Evolutionary conservation across 371 early-diverging fungal genomes (phyloP), one percentile per base, ranked within the genome.

Genomic region (Mortierella sp.): DNA sequence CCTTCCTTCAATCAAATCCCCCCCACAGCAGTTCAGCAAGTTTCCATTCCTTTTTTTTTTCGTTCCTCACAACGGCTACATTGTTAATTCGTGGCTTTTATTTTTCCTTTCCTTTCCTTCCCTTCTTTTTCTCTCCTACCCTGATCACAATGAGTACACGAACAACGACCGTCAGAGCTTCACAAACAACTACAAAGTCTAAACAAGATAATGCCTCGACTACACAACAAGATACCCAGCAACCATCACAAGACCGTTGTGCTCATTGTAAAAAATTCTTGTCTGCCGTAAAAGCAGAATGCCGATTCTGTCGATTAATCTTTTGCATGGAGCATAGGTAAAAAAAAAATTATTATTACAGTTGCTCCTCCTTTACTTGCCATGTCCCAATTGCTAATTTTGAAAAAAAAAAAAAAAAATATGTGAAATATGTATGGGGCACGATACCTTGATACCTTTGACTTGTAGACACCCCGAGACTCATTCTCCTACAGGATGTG

Each of bases 321-420:
- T 78, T 67, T 64, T 78, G 79, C 55, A 78, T 78, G 79, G 79
- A 78, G 45, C 79, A 78, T 59, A 53, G 79, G 79, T 73, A 73
- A 61, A 21, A 36, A 13, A 7, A 50, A 50, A 10, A 28, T 45
- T 47, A 59, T 63, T 38, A 55, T 59, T 24, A 4, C 13, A 2
- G 28, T 4, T 36, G 28, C 11, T n/a, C n/a, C n/a, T n/a, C n/a
- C n/a, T n/a, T 28, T 28, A 28, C 28, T 28, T 28, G 28, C 28
- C 2, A 2, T 28, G 28, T 28, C 28, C 36, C 19, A 28, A 33
- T 57, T 57, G 21, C 9, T 36, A 36, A 28, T 10, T 22, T n/a
- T n/a, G n/a, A n/a, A n/a, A n/a, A n/a, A n/a, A n/a, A n/a, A n/a
- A n/a, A n/a, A n/a, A n/a, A n/a, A n/a, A n/a, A n/a, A n/a, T n/a